phyloP scores from a whole-genome alignment of 305 asterid genomes.

The Solanum hybrid region DNA sequence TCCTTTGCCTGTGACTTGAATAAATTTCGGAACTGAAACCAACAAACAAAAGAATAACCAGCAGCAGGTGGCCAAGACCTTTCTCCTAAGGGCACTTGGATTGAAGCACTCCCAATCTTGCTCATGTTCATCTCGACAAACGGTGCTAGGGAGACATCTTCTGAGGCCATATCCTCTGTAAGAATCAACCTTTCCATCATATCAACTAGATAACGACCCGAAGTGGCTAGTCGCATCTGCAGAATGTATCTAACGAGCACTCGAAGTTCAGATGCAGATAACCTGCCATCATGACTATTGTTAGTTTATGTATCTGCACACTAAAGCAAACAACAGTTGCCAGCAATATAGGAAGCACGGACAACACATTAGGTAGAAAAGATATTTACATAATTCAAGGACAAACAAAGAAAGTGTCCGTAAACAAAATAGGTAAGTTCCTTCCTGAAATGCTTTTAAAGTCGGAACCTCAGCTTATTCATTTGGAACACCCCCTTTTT shows the following conservation, averaged over 20 bases:
- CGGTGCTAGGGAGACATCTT: slow-evolving; percentile 89
- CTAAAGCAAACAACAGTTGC: neutral
- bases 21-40: slow-evolving; percentile 87
- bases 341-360: neutral
- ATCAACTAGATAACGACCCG: slow-evolving; percentile 74
- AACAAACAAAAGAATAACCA: slow-evolving; percentile 95
- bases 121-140: slow-evolving; percentile 96
- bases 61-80: slow-evolving; percentile 99
- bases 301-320: neutral
- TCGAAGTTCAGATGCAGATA: slow-evolving; percentile 80
- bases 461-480: neutral
- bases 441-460: neutral
- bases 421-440: neutral
- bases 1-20: slow-evolving; percentile 57
- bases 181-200: slow-evolving; percentile 91
- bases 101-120: slow-evolving; percentile 86
- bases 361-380: neutral
- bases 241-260: slow-evolving; percentile 78
- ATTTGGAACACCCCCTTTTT: neutral
- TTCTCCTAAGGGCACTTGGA: slow-evolving; percentile 98
- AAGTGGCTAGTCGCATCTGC: slow-evolving; percentile 59
- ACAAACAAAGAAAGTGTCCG: neutral
- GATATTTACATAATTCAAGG: neutral
- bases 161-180: slow-evolving; percentile 63
- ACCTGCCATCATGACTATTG: slow-evolving; percentile 43